Percentiles rank a stretch among this genome's conserved stretches.
Evolutionary conservation across 495 filamentous ascomycete genomes (phyloP).

Genomic region (Elasticomyces elasticus): DNA sequence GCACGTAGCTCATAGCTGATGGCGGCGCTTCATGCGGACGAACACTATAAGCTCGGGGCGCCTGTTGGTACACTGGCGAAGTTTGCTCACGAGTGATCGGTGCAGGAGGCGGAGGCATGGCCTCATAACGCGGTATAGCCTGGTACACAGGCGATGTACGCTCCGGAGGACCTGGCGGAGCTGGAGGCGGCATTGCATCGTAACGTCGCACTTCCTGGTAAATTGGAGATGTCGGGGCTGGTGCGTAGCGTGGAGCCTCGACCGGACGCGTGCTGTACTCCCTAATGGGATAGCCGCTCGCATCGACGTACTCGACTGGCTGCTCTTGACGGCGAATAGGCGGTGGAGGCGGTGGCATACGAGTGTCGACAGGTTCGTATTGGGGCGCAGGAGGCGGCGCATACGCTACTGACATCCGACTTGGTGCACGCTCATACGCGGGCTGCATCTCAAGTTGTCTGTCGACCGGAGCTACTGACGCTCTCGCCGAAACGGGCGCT

Average conservation of each 20-base stretch:
- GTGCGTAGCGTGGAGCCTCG: not conserved
- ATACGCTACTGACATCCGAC: conserved; percentile 19
- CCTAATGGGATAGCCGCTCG: conserved; percentile 4
- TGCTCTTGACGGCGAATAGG: conserved; percentile 38
- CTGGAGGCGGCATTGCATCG: conserved; percentile 5
- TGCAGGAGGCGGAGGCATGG: conserved; percentile 7
- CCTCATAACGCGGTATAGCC: conserved; percentile 1
- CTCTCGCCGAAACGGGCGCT: conserved; percentile 12
- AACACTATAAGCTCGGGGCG: conserved; percentile 13
- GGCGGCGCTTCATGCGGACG: conserved; percentile 11
- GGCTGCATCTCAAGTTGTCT: conserved; percentile 24
- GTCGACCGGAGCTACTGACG: conserved; percentile 26
- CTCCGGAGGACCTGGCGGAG: conserved; percentile 2
- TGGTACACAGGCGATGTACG: conserved; percentile 13
- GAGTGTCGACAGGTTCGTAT: conserved; percentile 29
- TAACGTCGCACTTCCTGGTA: conserved; percentile 12
- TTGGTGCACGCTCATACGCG: conserved; percentile 24
- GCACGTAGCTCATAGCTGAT: conserved; percentile 2
- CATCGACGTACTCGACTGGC: conserved; percentile 15
- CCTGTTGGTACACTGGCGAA: conserved; percentile 9
- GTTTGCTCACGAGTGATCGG: not conserved
- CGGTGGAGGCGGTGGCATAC: conserved; percentile 26
- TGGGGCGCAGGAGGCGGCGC: conserved; percentile 14
- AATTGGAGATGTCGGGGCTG: conserved; percentile 14
- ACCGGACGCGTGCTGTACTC: conserved; percentile 8